Conservation (phyloP, 1,139 yeast genomes). For the Candida sanyaensis region DNA sequence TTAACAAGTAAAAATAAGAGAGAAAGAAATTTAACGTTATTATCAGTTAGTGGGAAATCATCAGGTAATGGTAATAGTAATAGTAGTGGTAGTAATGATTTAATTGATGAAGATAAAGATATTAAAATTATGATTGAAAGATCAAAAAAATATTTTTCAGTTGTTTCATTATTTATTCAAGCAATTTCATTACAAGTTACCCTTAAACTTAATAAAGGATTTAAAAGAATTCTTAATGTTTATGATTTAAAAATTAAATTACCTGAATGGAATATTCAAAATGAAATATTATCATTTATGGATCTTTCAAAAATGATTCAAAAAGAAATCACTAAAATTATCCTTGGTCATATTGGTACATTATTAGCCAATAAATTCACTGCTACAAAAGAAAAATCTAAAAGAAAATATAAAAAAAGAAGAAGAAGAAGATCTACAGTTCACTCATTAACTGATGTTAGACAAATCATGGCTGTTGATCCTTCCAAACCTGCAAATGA, state of each 20-base stretch:
- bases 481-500: background rate
- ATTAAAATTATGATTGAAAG: conserved; percentile 59
- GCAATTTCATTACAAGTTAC: conserved; percentile 56
- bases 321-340: conserved; percentile 50
- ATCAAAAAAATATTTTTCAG: conserved; percentile 58
- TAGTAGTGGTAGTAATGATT: background rate
- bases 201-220: conserved; percentile 56
- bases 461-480: background rate
- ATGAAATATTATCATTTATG: conserved; percentile 51
- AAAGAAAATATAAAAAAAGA: conserved; percentile 5
- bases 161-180: conserved; percentile 48
- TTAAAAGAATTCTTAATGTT: conserved; percentile 59
- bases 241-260: conserved; percentile 55
- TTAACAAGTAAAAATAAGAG: conserved; percentile 4
- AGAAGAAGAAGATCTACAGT: conserved; percentile 10
- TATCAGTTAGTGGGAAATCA: conserved; percentile 7
- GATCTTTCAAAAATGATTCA: conserved; percentile 57
- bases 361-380: conserved; percentile 57
- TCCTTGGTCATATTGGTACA: conserved; percentile 60
- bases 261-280: conserved; percentile 52
- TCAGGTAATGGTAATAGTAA: background rate
- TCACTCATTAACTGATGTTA: background rate
- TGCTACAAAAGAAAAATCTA: conserved; percentile 19
- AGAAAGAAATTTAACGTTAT: conserved; percentile 9
- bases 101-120: conserved; percentile 27